These are phyloP conservation scores for Crucihimalaya himalaica DNA, from an alignment of 345 rosid species.

Conservation along the genomic window DNA sequence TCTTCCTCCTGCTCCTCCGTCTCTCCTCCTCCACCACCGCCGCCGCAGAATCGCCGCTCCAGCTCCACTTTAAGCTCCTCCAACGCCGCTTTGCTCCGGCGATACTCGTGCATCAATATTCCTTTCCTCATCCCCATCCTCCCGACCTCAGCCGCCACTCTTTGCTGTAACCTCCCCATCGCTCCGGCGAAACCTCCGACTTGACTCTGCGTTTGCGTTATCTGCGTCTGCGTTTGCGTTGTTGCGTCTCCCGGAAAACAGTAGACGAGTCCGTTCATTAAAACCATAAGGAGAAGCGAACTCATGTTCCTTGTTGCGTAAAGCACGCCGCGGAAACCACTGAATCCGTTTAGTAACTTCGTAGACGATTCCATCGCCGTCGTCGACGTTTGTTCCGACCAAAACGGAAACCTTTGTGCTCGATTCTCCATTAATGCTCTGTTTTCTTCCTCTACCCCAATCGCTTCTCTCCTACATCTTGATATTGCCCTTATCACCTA, in stretches of 20 bases:
- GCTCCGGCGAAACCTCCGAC: constrained; percentile 55
- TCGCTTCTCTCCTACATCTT: constrained; percentile 81
- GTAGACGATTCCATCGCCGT: constrained; percentile 40
- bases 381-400: constrained; percentile 57
- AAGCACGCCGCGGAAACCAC: constrained; percentile 81
- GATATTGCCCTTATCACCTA: constrained; percentile 78
- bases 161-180: constrained; percentile 57
- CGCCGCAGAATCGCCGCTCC: constrained; percentile 42
- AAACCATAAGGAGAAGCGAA: constrained; percentile 59
- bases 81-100: constrained; percentile 58
- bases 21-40: constrained; percentile 38
- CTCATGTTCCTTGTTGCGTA: constrained; percentile 73
- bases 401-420: constrained; percentile 64
- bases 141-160: constrained; percentile 56
- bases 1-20: constrained; percentile 36
- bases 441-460: constrained; percentile 85
- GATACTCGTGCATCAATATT: constrained; percentile 59
- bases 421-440: constrained; percentile 77
- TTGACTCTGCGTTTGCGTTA: constrained; percentile 27
- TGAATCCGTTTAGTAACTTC: constrained; percentile 56
- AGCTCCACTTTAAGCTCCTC: constrained; percentile 67
- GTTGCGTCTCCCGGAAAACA: constrained; percentile 45
- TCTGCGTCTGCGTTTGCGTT: constrained; percentile 27
- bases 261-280: constrained; percentile 65
- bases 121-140: constrained; percentile 54